Conservation (phyloP, 2,329 filamentous ascomycete species). For the Helminthosporium solani region DNA sequence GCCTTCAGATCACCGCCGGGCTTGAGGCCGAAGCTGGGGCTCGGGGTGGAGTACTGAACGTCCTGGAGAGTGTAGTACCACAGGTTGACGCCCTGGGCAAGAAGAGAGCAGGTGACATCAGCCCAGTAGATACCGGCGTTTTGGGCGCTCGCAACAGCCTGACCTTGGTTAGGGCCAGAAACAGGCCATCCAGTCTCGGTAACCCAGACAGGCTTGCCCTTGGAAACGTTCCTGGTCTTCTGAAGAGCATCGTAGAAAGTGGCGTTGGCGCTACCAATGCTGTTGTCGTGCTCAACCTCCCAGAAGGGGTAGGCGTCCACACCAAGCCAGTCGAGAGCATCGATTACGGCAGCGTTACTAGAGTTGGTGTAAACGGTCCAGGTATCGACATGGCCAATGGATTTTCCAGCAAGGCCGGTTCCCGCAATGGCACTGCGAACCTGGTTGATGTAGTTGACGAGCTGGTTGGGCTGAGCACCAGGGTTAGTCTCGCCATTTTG, state of each 20-base stretch:
- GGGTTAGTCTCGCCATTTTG: slow-evolving; percentile 58
- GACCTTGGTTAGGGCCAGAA: slow-evolving; percentile 61
- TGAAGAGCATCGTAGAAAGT: slow-evolving; percentile 69
- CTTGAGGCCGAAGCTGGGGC: slow-evolving; percentile 71
- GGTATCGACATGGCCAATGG: slow-evolving; percentile 84
- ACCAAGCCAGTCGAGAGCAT: slow-evolving; percentile 74
- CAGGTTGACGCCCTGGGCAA: slow-evolving; percentile 57
- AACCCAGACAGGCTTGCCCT: slow-evolving; percentile 75
- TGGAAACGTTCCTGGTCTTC: slow-evolving; percentile 58
- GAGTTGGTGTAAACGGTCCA: slow-evolving; percentile 71
- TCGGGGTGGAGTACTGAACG: slow-evolving; percentile 57
- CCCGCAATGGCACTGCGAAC: slow-evolving; percentile 64
- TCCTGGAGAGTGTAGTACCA: slow-evolving; percentile 79
- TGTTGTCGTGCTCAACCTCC: slow-evolving; percentile 59
- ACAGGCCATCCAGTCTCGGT: slow-evolving; percentile 90
- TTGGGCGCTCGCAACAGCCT: slow-evolving; percentile 60
- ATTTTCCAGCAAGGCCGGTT: slow-evolving; percentile 58
- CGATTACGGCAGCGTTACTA: slow-evolving; percentile 69
- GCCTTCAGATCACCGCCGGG: slow-evolving; percentile 44
- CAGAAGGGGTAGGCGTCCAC: slow-evolving; percentile 86
- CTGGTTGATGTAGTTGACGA: slow-evolving; percentile 70
- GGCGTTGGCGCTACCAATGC: slow-evolving; percentile 61
- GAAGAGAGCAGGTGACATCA: slow-evolving; percentile 69
- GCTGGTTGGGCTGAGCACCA: slow-evolving; percentile 62
- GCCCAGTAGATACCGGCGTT: slow-evolving; percentile 84